Evolutionary conservation across 257 asterid species (phyloP), one percentile per base, ranked within the genome.

Genomic region (Striga asiatica): DNA sequence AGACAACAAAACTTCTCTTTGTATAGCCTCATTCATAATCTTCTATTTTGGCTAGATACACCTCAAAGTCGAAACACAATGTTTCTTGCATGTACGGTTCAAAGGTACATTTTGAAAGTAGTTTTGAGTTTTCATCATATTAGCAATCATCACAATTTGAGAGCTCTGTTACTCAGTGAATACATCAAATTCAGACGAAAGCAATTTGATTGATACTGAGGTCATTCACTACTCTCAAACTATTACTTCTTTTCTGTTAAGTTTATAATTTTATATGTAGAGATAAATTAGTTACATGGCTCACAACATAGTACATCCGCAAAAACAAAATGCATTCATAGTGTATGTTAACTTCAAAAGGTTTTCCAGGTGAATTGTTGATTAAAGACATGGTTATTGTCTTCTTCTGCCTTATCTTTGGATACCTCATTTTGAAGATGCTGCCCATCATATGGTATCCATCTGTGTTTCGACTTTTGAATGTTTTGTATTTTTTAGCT

Each of bases 51-150:
- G 19, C 18, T 58, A 17, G 4, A 41, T 2, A 50, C 11, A 14
- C 16, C 12, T 25, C 24, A 17, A 6, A 48, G 37, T n/a, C 4
- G 18, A n/a, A n/a, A n/a, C n/a, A n/a, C n/a, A 27, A 28, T 62
- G 52, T 57, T 48, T 56, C 35, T 29, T 5, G 35, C 35, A 5
- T 29, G 35, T 37, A 41, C 10, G 13, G 58, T 42, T 23, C 56
- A 39, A 47, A 49, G 27, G 5, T 59, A 17, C 56, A 66, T 32
- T 31, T 24, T 66, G 51, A 66, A 43, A 60, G 72, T 66, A n/a
- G 57, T 59, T 66, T 59, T 20, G 17, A 29, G 43, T 43, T 51
- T 34, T 50, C 56, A 9, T 11, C 49, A 6, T 13, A 2, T 9
- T 21, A 25, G 31, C 67, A 18, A 29, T 24, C 59, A 50, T 41